A percentile compares a stretch with the other conserved stretches of the same genome.
These are phyloP conservation scores for Auriscalpium orientale DNA, from an alignment of 768 basidiomycete species.

Conservation along the genomic window DNA sequence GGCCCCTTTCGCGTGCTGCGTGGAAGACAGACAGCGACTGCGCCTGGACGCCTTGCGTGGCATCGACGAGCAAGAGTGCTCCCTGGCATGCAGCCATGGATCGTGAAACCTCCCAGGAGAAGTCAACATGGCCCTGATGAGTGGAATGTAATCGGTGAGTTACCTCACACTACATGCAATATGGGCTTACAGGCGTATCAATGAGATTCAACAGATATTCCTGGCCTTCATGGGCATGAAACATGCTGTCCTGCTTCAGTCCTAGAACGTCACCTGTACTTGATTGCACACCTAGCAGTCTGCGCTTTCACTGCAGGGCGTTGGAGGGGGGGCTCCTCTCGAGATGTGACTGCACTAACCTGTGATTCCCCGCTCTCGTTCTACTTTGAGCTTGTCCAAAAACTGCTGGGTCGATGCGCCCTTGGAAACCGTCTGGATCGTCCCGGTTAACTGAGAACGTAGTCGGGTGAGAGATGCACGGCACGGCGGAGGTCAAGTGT, in stretches of 20 bases:
- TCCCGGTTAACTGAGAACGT: slow-evolving; percentile 67
- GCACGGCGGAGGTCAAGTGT: slow-evolving; percentile 3
- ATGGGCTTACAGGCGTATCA: slow-evolving; percentile 74
- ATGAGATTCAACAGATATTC: slow-evolving; percentile 85
- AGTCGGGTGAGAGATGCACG: slow-evolving; percentile 12
- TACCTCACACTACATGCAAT: neutral
- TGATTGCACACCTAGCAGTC: slow-evolving; percentile 61
- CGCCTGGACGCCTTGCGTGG: slow-evolving; percentile 96
- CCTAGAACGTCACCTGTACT: slow-evolving; percentile 6
- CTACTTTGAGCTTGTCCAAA: slow-evolving; percentile 92
- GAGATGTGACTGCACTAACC: slow-evolving; percentile 34
- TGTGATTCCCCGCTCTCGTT: slow-evolving; percentile 94
- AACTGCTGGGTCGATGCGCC: slow-evolving; percentile 73
- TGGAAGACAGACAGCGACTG: slow-evolving; percentile 96
- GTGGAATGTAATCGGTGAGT: neutral
- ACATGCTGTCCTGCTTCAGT: slow-evolving; percentile 50
- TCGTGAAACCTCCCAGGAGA: slow-evolving; percentile 93
- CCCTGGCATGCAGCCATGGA: slow-evolving; percentile 93
- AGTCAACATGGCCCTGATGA: slow-evolving; percentile 88
- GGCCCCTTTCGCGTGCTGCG: slow-evolving; percentile 70
- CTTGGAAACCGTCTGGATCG: slow-evolving; percentile 58
- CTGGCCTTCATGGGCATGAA: slow-evolving; percentile 48
- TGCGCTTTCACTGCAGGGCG: slow-evolving; percentile 78
- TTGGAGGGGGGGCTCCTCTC: neutral
- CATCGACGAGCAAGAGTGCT: slow-evolving; percentile 78